Percentiles rank a stretch among this genome's conserved stretches.
These are phyloP conservation scores for Vitis vinifera DNA, from an alignment of 164 flowering plant species.

Conservation along the genomic window ASM3070453v1 NC_081816.1:24286001-24286500, in stretches of 20 bases:
- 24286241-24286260: slow-evolving; percentile 57
- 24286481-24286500: slow-evolving; percentile 32
- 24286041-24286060: slow-evolving; percentile 52
- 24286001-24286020: slow-evolving; percentile 77
- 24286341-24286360: slow-evolving; percentile 52
- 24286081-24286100: slow-evolving; percentile 50
- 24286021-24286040: slow-evolving; percentile 77
- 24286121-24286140: slow-evolving; percentile 54
- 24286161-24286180: slow-evolving; percentile 49
- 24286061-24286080: slow-evolving; percentile 48
- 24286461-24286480: slow-evolving; percentile 64
- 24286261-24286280: slow-evolving; percentile 37
- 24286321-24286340: slow-evolving; percentile 88
- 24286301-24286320: slow-evolving; percentile 41
- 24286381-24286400: slow-evolving; percentile 62
- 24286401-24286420: slow-evolving; percentile 71
- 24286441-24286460: slow-evolving; percentile 66
- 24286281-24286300: slow-evolving; percentile 55
- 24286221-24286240: slow-evolving; percentile 52
- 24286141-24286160: slow-evolving; percentile 51
- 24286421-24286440: slow-evolving; percentile 78
- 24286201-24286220: slow-evolving; percentile 36
- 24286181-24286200: slow-evolving; percentile 35
- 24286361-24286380: slow-evolving; percentile 49
- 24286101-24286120: slow-evolving; percentile 64